A percentile compares a stretch with the other conserved stretches of the same genome.
These are phyloP conservation scores for Tolypocladium guangdongense DNA, from an alignment of 2,329 filamentous ascomycete genomes.

Conservation along the genomic window DNA sequence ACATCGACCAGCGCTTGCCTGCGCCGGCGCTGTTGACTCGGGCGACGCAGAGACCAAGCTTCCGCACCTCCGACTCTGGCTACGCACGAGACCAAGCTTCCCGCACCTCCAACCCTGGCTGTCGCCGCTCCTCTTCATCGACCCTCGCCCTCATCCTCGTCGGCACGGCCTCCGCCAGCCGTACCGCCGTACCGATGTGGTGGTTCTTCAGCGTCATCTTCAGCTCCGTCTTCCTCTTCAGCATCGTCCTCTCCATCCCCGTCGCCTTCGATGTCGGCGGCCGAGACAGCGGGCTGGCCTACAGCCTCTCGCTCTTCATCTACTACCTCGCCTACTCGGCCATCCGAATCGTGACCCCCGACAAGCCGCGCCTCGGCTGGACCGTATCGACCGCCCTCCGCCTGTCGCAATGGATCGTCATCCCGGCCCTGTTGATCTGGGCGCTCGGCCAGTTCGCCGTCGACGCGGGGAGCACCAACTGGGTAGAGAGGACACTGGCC, in stretches of 20 bases:
- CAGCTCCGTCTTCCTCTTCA: slow-evolving; percentile 76
- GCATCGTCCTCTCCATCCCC: slow-evolving; percentile 90
- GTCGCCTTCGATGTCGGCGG: slow-evolving; percentile 97
- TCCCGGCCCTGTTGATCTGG: slow-evolving; percentile 86
- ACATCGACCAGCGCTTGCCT: background rate
- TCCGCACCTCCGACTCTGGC: background rate
- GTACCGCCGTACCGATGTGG: slow-evolving; percentile 53
- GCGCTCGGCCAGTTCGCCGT: slow-evolving; percentile 90
- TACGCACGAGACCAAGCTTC: background rate
- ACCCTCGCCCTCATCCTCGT: slow-evolving; percentile 2
- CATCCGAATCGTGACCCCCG: slow-evolving; percentile 71
- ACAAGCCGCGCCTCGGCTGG: slow-evolving; percentile 63
- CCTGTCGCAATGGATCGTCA: slow-evolving; percentile 73
- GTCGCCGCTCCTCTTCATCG: background rate
- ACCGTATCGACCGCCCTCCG: slow-evolving; percentile 58
- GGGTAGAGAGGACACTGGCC: slow-evolving; percentile 71
- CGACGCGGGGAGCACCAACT: slow-evolving; percentile 65
- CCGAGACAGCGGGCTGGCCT: slow-evolving; percentile 84
- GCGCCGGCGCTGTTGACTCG: background rate
- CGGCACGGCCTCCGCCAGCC: slow-evolving; percentile 17
- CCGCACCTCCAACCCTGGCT: background rate
- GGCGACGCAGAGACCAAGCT: background rate
- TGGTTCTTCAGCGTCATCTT: slow-evolving; percentile 69
- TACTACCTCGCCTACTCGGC: slow-evolving; percentile 88
- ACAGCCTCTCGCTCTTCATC: slow-evolving; percentile 75